Base-by-base conservation (phyloP, 129 eudicot genomes). In the Pseudognaphalium luteoalbum region DNA sequence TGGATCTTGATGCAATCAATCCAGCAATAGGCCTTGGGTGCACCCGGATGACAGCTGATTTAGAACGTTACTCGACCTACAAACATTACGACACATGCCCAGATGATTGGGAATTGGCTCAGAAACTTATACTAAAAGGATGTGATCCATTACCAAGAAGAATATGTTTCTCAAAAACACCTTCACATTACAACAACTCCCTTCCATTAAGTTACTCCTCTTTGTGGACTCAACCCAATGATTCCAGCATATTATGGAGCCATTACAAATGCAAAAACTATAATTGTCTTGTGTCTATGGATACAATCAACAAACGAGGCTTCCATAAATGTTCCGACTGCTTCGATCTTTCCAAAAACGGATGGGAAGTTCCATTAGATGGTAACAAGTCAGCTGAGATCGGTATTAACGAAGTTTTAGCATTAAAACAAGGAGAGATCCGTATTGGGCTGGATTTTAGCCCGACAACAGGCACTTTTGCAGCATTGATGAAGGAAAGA, bases 401-500 rank as follows among this genome's bases (percentile, higher is more conserved):
- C 39, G 52, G 62, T 11, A 76, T 76, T 7, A 80, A 71, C 17
- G 74, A 81, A 57, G 68, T 81, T 6, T 60, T 81, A 69, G 29
- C 72, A 1, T 54, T 76, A 8, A 65, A 70, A 17, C 16, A 34
- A 50, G 65, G 67, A 52, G 50, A 54, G 66, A 62, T 87, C 4
- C 64, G 82, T 3, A 75, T 87, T 1, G 86, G 82, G 4, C 78
- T 87, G 1, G 90, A 81, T 69, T 70, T 86, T 35, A 78, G 90
- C 30, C 85, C 77, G 4, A 83, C 81, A n/a, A 68, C 81, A 0
- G 87, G 88, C 7, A 78, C 80, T 9, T 83, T 83, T 66, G 85
- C 87, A 0, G 88, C 81, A 0, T 58, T 78, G 54, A 87, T 81
- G 91, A 67, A 35, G 74, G 84, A 74, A 64, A 70, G 76, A 63